Evolutionary conservation across 768 basidiomycete species (phyloP).

Genomic region (Pulveroboletus ravenelii): DNA sequence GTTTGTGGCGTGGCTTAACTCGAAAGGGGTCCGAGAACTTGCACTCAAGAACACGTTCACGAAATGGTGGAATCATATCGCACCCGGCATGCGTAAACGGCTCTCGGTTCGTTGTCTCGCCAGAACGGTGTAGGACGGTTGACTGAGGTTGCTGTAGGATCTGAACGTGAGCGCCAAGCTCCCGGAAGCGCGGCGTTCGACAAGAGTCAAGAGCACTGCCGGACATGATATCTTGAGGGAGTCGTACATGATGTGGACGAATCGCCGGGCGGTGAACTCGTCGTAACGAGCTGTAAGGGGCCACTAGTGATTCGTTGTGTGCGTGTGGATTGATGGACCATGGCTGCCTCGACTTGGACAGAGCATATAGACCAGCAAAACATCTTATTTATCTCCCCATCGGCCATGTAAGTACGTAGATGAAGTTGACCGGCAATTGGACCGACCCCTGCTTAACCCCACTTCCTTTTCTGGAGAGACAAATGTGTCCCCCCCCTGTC

Average conservation of each 20-base stretch:
- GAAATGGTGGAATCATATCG: constrained; percentile 83
- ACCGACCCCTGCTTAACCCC: too few species aligned
- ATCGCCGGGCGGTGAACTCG: constrained; percentile 60
- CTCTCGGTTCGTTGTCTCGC: constrained; percentile 50
- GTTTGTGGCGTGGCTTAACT: constrained; percentile 85
- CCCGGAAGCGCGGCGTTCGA: constrained; percentile 77
- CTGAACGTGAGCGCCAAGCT: constrained; percentile 62
- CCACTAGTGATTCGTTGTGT: constrained; percentile 1
- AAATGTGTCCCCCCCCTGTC: too few species aligned
- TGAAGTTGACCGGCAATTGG: not conserved
- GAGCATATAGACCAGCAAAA: constrained; percentile 19
- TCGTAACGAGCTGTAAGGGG: constrained; percentile 7
- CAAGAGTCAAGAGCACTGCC: constrained; percentile 55
- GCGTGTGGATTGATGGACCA: constrained; percentile 5
- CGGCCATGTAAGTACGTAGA: constrained; percentile 9
- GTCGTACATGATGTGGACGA: constrained; percentile 87
- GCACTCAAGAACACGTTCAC: constrained; percentile 70
- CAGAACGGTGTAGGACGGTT: constrained; percentile 2
- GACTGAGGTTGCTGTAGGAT: constrained; percentile 44
- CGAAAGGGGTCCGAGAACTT: constrained; percentile 85
- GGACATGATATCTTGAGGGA: constrained; percentile 67
- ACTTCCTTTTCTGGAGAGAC: too few species aligned
- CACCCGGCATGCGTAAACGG: constrained; percentile 73
- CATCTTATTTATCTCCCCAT: constrained; percentile 19
- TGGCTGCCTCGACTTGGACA: constrained; percentile 6